Evolutionary conservation across 1,139 yeast species (phyloP), one percentile per base, ranked within the genome.

Genomic region (Suhomyces wounanorum): DNA sequence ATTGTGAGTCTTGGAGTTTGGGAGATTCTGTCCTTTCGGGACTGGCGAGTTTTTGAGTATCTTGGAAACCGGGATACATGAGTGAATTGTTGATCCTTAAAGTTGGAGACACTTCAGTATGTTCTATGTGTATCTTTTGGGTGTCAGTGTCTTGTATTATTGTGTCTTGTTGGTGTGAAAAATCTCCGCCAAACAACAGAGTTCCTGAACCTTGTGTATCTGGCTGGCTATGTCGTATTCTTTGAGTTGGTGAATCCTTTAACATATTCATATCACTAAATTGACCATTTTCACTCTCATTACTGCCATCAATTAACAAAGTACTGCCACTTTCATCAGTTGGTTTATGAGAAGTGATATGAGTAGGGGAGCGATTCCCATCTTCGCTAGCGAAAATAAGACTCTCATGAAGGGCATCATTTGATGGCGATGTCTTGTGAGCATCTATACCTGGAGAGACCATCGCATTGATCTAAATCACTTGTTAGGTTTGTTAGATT

Each of bases 381-480:
- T 37, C 46, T 17, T 51, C 54, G 33, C 46, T 45, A 28, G 52
- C 54, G 31, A 51, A 51, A 8, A 51, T 45, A 10, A 51, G 52
- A 28, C 52, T 49, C 26, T 51, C 50, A 18, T 48, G 41, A 28
- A 30, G 43, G 14, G 43, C 44, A 10, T 51, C 54, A 14, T 45
- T 47, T 11, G 41, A 38, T 16, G 40, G 41, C 18, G 36, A 26
- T 4, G 47, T 26, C n/a, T 39, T 40, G 31, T 8, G 41, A 28
- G 38, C 41, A 37, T 41, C 44, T 42, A 30, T n/a, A 16, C 10
- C 31, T 11, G 37, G 28, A 9, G 23, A 44, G 21, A 17, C 47
- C 47, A 44, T 44, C 25, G 47, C 42, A 44, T 38, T 33, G 37
- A 33, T 14, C 33, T 11, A 30, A 5, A 9, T 10, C 30, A 9